Evolutionary conservation across 1,139 yeast genomes (phyloP).

Genomic region (Saccharomyces pastorianus): DNA sequence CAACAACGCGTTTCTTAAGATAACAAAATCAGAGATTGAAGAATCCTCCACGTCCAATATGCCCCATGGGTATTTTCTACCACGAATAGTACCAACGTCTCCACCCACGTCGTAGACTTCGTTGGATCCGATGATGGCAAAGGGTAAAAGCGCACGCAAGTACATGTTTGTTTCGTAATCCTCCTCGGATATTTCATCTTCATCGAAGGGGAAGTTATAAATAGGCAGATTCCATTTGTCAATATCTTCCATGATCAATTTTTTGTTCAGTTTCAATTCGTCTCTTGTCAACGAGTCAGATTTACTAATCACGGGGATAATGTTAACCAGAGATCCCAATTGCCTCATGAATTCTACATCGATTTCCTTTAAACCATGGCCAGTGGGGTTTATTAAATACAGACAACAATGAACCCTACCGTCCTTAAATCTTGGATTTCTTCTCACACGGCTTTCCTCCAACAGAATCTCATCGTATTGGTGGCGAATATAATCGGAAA

Average conservation of each 20-base stretch:
- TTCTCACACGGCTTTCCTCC: constrained; percentile 83
- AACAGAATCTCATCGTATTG: constrained; percentile 84
- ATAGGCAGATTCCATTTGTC: constrained; percentile 71
- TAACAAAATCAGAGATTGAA: constrained; percentile 72
- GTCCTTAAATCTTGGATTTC: constrained; percentile 77
- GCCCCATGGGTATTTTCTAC: constrained; percentile 94
- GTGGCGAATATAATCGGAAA: constrained; percentile 65
- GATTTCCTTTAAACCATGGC: constrained; percentile 69
- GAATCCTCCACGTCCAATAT: constrained; percentile 81
- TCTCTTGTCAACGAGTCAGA: constrained; percentile 77
- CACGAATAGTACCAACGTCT: constrained; percentile 59
- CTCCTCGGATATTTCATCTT: constrained; percentile 59
- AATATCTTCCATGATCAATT: constrained; percentile 58
- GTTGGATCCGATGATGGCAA: constrained; percentile 77
- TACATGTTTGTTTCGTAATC: constrained; percentile 74
- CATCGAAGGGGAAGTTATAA: constrained; percentile 68
- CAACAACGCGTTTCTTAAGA: constrained; percentile 71
- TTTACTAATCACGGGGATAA: constrained; percentile 80
- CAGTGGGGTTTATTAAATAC: constrained; percentile 65
- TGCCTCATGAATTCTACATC: constrained; percentile 73
- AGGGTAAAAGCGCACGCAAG: constrained; percentile 71
- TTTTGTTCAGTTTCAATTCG: constrained; percentile 66
- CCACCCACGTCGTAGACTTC: constrained; percentile 44
- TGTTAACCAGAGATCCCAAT: constrained; percentile 72
- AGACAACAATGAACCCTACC: constrained; percentile 69